These are phyloP conservation scores for Asterophora lycoperdoides DNA, from an alignment of 768 basidiomycete species.

Conservation along the genomic window DNA sequence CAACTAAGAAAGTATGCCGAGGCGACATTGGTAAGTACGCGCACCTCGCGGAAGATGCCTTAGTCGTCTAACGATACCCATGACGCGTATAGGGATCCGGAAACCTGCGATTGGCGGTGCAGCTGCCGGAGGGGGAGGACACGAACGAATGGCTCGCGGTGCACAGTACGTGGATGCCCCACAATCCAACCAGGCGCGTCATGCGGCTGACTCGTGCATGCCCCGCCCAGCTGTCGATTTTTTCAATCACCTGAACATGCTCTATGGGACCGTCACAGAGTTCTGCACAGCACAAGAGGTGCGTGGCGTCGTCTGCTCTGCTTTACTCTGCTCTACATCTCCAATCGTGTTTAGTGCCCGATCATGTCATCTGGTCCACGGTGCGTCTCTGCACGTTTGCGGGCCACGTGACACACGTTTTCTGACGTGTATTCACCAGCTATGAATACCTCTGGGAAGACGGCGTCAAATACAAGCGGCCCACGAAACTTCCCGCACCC, in stretches of 20 bases:
- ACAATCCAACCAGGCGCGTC: not conserved
- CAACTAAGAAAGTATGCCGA: slow-evolving; percentile 97
- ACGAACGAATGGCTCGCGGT: slow-evolving; percentile 99
- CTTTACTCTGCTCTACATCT: not conserved
- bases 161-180: slow-evolving; percentile 65
- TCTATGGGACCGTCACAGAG: slow-evolving; percentile 97
- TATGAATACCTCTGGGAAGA: slow-evolving; percentile 97
- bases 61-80: not conserved
- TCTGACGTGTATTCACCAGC: slow-evolving; percentile 33
- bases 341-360: slow-evolving; percentile 64
- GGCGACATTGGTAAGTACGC: slow-evolving; percentile 72
- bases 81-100: slow-evolving; percentile 74
- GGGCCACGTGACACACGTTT: not conserved
- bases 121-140: slow-evolving; percentile 96
- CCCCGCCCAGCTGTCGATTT: slow-evolving; percentile 91
- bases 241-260: slow-evolving; percentile 99
- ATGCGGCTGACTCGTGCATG: slow-evolving; percentile 2
- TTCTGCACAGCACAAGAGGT: slow-evolving; percentile 96
- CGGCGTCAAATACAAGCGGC: slow-evolving; percentile 78
- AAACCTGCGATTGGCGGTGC: slow-evolving; percentile 87
- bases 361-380: slow-evolving; percentile 95
- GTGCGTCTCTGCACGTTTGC: slow-evolving; percentile 35
- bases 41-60: not conserved
- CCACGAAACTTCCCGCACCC: slow-evolving; percentile 91
- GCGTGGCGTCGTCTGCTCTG: slow-evolving; percentile 17